A percentile compares a stretch with the other conserved stretches of the same genome.
Evolutionary conservation across 257 asterid genomes (phyloP).

Genomic region (Scutellaria galericulata): DNA sequence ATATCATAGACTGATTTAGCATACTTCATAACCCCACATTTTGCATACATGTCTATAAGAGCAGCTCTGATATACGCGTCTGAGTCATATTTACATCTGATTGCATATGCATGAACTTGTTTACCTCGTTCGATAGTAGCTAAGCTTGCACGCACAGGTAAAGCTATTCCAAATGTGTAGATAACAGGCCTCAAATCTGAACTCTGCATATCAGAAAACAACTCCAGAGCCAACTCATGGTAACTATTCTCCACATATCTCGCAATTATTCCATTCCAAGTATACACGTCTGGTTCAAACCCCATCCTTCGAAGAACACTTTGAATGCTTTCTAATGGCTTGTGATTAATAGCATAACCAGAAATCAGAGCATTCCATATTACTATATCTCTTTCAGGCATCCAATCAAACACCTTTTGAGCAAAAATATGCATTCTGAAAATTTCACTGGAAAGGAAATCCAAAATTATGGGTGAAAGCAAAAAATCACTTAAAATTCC

Average conservation of each 20-base stretch:
- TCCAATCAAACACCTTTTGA: too few relatives aligned
- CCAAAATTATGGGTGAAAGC: too few relatives aligned
- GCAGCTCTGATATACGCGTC: conserved; percentile 65
- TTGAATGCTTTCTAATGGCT: too few relatives aligned
- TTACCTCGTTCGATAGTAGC: conserved; percentile 64
- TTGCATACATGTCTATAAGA: conserved; percentile 76
- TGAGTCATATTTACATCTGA: conserved; percentile 59
- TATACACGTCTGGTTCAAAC: conserved; percentile 63
- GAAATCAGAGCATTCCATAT: too few relatives aligned
- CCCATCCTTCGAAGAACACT: too few relatives aligned
- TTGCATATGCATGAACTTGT: conserved; percentile 70
- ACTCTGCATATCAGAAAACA: conserved; percentile 59
- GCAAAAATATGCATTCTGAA: too few relatives aligned
- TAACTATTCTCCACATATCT: conserved; percentile 62
- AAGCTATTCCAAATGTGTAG: conserved; percentile 65
- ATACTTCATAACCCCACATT: conserved; percentile 67
- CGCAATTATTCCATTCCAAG: conserved; percentile 81
- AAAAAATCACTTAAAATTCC: too few relatives aligned
- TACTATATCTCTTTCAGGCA: too few relatives aligned
- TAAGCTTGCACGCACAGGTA: conserved; percentile 65
- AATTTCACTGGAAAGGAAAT: too few relatives aligned
- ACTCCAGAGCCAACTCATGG: conserved; percentile 62
- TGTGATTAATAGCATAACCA: too few relatives aligned
- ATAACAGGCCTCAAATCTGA: conserved; percentile 65
- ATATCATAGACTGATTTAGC: conserved; percentile 47